Evolutionary conservation across 306 rosid genomes (phyloP), one percentile per base, ranked within the genome.

Genomic region (Fagus crenata): DNA sequence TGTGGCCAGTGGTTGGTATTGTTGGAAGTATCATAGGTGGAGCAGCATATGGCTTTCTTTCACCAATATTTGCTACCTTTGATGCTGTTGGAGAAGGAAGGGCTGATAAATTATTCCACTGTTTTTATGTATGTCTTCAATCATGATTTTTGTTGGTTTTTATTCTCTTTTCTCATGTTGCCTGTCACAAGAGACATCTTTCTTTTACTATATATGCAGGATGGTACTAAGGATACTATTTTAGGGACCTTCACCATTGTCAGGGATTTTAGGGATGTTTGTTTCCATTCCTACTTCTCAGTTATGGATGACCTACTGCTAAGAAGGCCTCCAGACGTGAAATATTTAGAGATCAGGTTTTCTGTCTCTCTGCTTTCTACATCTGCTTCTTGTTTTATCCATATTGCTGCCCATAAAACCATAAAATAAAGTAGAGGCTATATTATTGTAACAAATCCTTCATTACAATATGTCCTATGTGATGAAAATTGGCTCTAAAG

Each of bases 61-160:
- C 93, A 28, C 98, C 99, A 5, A 81, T 91, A 73, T 78, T 88
- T 77, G 90, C 89, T 71, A 96, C 99, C 58, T 91, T 96, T 85
- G 81, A 88, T 74, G 98, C 96, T 60, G 90, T 92, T 69, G 93
- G 92, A 81, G 99, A 85, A 84, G 97, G 93, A 81, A 96, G 80
- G 90, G 84, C 91, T 6, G 53, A 85, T 71, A 72, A 81, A 53
- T 55, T 92, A 63, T 80, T 61, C 84, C 96, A 86, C 84, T 88
- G 97, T 84, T 86, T 96, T 51, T 81, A 76, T 49, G 99, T 96
- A 92, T 82, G 96, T 86, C 80, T 72, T 78, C 15, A 18, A 74
- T 74, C 72, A 46, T 5, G 61, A 60, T 58, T 64, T 75, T 15
- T 72, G 65, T 69, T 64, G 31, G 56, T 78, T 69, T 60, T 49